Percentiles rank a stretch among this genome's conserved stretches.
Conservation (phyloP, 345 rosid genomes). For the Salix brachista region DNA sequence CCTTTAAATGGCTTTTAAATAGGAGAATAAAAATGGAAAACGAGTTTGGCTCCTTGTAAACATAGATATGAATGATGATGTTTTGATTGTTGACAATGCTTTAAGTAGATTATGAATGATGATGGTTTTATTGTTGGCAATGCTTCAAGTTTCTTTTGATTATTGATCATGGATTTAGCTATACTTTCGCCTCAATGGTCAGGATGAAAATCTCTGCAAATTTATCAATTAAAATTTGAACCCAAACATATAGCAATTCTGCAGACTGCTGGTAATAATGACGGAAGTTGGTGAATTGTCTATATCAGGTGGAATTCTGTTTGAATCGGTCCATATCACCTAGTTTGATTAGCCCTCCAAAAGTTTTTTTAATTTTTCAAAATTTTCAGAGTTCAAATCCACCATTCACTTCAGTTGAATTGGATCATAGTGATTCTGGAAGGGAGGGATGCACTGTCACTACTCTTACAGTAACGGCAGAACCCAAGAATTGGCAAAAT, state of each 20-base stretch:
- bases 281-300: background rate
- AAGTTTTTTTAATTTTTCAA: constrained; percentile 22
- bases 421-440: constrained; percentile 99
- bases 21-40: no score
- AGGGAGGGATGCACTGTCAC: constrained; percentile 99
- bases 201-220: background rate
- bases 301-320: no score
- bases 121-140: no score
- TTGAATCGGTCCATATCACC: background rate
- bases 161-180: background rate
- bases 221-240: background rate
- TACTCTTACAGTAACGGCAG: constrained; percentile 97
- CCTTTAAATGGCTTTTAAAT: background rate
- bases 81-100: no score
- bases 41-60: background rate
- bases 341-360: constrained; percentile 7
- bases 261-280: background rate
- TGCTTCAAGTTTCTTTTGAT: background rate
- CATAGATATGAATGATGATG: no score
- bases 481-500: constrained; percentile 93
- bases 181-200: background rate
- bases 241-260: background rate
- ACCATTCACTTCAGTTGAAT: constrained; percentile 93
- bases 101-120: no score
- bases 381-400: constrained; percentile 95